Evolutionary conservation across 345 rosid genomes (phyloP).

Genomic region (Heritiera fomes): DNA sequence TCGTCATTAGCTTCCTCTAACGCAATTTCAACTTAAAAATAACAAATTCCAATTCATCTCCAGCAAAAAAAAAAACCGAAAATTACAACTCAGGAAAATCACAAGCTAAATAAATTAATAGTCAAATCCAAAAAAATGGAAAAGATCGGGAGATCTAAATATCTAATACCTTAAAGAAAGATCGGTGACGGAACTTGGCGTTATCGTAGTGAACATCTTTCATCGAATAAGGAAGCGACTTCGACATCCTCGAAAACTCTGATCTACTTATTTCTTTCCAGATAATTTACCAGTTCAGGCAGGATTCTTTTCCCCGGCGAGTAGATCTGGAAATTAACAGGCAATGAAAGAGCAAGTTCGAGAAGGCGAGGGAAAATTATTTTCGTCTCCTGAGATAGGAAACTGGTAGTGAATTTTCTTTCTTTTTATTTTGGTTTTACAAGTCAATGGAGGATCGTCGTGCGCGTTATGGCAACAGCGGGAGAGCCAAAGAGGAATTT

Average conservation of each 20-base stretch:
- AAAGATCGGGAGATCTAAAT: conserved; percentile 1
- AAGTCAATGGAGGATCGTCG: conserved; percentile 14
- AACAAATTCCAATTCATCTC: not conserved
- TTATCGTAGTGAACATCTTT: conserved; percentile 90
- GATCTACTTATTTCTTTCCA: not conserved
- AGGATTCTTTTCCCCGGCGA: conserved; percentile 10
- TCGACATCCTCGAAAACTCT: conserved; percentile 52
- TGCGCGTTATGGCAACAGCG: not conserved
- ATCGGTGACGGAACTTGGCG: conserved; percentile 93
- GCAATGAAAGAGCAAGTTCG: not conserved
- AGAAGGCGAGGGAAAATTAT: conserved; percentile 9
- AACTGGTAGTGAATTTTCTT: not conserved
- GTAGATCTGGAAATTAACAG: not conserved
- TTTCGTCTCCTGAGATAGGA: not conserved
- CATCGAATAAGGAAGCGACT: conserved; percentile 70
- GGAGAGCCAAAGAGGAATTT: not conserved
- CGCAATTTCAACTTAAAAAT: not conserved
- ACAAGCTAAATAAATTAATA: not conserved
- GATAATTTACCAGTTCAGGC: not conserved
- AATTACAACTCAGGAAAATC: not conserved
- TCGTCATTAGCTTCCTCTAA: not conserved
- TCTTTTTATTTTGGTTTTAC: not conserved
- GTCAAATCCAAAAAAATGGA: not conserved
- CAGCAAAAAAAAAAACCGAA: not conserved
- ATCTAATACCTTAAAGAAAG: conserved; percentile 54